A percentile compares a stretch with the other conserved stretches of the same genome.
Conservation (phyloP, 2,329 filamentous ascomycete species). For the Cercospora sp. region DNA sequence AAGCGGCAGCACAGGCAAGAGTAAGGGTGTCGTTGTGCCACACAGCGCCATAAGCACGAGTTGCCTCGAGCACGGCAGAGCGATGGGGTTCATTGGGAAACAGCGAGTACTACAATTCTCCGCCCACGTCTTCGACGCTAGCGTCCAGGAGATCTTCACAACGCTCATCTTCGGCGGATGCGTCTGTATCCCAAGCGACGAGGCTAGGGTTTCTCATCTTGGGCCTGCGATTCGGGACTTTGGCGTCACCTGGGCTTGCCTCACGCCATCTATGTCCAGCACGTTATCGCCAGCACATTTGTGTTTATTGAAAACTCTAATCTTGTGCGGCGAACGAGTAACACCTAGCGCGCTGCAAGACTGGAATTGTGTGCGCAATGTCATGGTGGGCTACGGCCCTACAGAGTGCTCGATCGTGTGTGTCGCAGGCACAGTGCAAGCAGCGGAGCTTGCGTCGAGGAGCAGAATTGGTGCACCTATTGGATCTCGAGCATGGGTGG, state of each 20-base stretch:
- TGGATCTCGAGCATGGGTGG: slow-evolving; percentile 13
- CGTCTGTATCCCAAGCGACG: neutral
- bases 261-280: neutral
- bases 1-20: neutral
- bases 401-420: neutral
- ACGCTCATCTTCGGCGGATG: slow-evolving; percentile 6
- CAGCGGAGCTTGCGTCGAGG: neutral
- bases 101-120: neutral
- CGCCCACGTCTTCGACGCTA: slow-evolving; percentile 16
- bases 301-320: neutral
- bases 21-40: neutral
- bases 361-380: neutral
- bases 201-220: neutral
- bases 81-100: neutral
- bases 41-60: neutral
- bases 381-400: neutral
- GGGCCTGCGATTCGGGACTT: neutral
- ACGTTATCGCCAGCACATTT: neutral
- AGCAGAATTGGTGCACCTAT: neutral
- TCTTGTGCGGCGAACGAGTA: neutral
- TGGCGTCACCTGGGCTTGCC: neutral
- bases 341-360: neutral
- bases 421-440: neutral
- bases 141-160: slow-evolving; percentile 43
- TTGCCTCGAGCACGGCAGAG: neutral